Evolutionary conservation across 2,329 filamentous ascomycete species (phyloP), one percentile per base, ranked within the genome.

Genomic region (Chrysosporium queenslandicum): DNA sequence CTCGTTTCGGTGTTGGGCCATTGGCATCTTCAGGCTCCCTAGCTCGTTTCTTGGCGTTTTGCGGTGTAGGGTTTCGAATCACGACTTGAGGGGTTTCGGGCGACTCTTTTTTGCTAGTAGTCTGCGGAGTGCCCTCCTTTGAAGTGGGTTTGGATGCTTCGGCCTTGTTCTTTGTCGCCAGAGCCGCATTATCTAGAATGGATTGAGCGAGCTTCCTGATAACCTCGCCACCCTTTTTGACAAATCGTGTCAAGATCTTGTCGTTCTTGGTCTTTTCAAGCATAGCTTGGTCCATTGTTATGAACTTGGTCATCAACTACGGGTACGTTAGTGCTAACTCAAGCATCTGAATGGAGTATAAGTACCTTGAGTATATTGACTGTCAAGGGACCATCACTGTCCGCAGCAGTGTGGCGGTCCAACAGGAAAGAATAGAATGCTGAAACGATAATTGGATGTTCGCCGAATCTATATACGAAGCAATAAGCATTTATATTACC

Each of bases 251-350:
- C 14, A 83, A 65, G 14, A 81, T 69, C 60, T 81, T 83, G 50
- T 72, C 71, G 27, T 82, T 66, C 58, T 81, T 81, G 7, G 77
- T 80, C 61, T 79, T 80, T 58, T 80, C 75, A 21, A 82, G 68
- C 46, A 76, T 71, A 46, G 78, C 76, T 54, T 74, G 74, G 53
- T 77, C 80, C 59, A 83, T 69, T 5, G 78, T 81, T 12, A 73
- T 73, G 56, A 79, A 81, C 40, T 71, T 71, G 25, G 72, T 67
- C 59, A 83, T 71, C 43, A 81, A 66, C 72, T 80, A 56, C 36
- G 20, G 47, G 47, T 4, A 23, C 32, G 53, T 69, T 54, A 70
- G 64, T 53, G 34, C n/a, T 18, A 4, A 3, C 37, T 14, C 8
- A 8, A n/a, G 5, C n/a, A 21, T 32, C n/a, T 20, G 48, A 5